Conservation (phyloP, 2,329 filamentous ascomycete species). For the Xylariaceae sp. region DNA sequence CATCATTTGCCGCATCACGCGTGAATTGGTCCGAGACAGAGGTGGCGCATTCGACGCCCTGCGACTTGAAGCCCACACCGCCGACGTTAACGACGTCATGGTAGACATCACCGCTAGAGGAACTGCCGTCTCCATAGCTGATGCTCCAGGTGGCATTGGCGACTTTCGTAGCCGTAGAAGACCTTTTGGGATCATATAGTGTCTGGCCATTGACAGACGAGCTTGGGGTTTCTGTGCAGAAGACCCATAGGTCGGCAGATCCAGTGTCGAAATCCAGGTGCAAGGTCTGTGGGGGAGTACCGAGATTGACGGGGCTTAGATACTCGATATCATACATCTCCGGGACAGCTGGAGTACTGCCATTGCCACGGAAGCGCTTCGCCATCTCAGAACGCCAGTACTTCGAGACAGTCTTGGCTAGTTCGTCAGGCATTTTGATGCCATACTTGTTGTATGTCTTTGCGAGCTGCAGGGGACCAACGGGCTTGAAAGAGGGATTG, state of each 20-base stretch:
- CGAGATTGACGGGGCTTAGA: conserved; percentile 30
- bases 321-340: conserved; percentile 28
- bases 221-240: conserved; percentile 26
- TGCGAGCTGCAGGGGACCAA: conserved; percentile 26
- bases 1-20: conserved; percentile 29
- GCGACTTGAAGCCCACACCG: conserved; percentile 26
- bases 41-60: conserved; percentile 32
- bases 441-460: conserved; percentile 31
- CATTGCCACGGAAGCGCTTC: conserved; percentile 26
- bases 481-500: conserved; percentile 26
- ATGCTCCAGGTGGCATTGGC: conserved; percentile 28
- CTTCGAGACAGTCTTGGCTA: conserved; percentile 24
- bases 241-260: conserved; percentile 35
- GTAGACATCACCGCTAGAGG: conserved; percentile 34
- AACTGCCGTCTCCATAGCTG: conserved; percentile 31
- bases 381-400: conserved; percentile 16
- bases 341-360: conserved; percentile 25
- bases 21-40: conserved; percentile 29
- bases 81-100: conserved; percentile 30
- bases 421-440: conserved; percentile 22
- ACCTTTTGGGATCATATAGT: conserved; percentile 26
- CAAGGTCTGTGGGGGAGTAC: conserved; percentile 30
- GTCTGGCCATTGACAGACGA: conserved; percentile 26
- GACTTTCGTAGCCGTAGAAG: conserved; percentile 26
- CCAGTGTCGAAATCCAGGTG: conserved; percentile 34